Evolutionary conservation across 495 filamentous ascomycete genomes (phyloP), one percentile per base, ranked within the genome.

Genomic region (Oleoguttula mirabilis): DNA sequence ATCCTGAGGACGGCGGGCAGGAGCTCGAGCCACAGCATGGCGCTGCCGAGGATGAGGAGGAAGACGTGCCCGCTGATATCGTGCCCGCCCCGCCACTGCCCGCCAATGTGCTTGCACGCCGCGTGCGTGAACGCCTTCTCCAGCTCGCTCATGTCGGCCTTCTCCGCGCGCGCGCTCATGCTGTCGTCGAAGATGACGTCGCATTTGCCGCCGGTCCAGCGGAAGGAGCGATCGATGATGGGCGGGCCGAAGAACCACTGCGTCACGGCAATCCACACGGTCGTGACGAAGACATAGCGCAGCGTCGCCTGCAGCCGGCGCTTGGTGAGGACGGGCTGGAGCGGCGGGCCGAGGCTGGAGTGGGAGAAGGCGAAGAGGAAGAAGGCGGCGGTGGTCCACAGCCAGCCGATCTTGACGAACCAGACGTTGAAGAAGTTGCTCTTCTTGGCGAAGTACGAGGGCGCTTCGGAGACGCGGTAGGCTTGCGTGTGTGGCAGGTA

Each of bases 41-140:
- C 72, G 43, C 82, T 87, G 12, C 80, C 80, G 40, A 95, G 58
- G 12, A 92, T 84, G 24, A 98, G 65, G 68, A 98, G 63, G 48
- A 98, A 94, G 3, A 95, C 87, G 68, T 98, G 90, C 1, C 90
- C 90, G 52, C 79, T 85, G 39, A 96, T 82, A 66, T 95, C 90
- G 60, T 93, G 82, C 0, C 90, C 90, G 2, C 90, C 90, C 21
- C 62, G 71, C 88, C 90, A 98, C 33, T 66, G 60, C 0, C 90
- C 90, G 12, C 86, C 88, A 0, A 75, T 73, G 5, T 76, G 64
- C 61, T 82, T 87, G 58, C 90, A 98, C 39, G 86, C 79, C n/a
- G 74, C 75, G 4, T 76, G 77, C 3, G 83, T 88, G 21, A 84
- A 56, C 30, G 77, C 55, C 17, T 73, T 67, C 31, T 64, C 57